Percentiles rank a stretch among this genome's conserved stretches.
These are phyloP conservation scores for Botrytis porri DNA, from an alignment of 2,329 filamentous ascomycete species.

Conservation along the genomic window DNA sequence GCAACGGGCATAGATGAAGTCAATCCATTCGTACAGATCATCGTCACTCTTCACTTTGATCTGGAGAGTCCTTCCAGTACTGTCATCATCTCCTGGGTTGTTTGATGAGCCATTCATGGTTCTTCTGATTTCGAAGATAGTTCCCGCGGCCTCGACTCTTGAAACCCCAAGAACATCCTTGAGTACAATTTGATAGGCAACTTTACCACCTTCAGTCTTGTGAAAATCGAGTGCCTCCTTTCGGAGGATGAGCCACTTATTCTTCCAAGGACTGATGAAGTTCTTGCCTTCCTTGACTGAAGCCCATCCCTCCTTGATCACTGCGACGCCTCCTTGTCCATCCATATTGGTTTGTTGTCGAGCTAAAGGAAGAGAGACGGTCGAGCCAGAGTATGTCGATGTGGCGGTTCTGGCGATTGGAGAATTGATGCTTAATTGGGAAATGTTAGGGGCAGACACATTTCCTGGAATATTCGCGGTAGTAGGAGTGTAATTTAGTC, in stretches of 20 bases:
- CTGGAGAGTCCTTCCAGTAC: constrained; percentile 77
- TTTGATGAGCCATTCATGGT: constrained; percentile 64
- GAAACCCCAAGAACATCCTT: constrained; percentile 88
- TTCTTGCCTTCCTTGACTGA: constrained; percentile 88
- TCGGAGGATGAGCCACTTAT: constrained; percentile 86
- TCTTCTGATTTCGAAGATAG: constrained; percentile 91
- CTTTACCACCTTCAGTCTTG: constrained; percentile 85
- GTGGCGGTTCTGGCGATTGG: constrained; percentile 64
- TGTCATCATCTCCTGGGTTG: constrained; percentile 70
- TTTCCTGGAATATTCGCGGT: constrained; percentile 69
- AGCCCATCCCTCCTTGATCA: constrained; percentile 80
- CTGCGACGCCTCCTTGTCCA: constrained; percentile 64
- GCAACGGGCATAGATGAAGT: constrained; percentile 94
- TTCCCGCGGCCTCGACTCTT: constrained; percentile 84
- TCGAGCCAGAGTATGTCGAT: constrained; percentile 67
- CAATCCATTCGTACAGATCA: constrained; percentile 98
- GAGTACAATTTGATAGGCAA: constrained; percentile 79
- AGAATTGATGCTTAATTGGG: constrained; percentile 52
- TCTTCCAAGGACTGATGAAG: constrained; percentile 82
- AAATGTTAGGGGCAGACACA: constrained; percentile 74
- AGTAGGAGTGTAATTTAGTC: constrained; percentile 75
- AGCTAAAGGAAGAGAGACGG: constrained; percentile 68
- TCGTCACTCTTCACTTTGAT: constrained; percentile 95
- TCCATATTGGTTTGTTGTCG: constrained; percentile 55
- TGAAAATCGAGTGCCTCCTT: constrained; percentile 93